phyloP scores from a whole-genome alignment of 2,329 filamentous ascomycete genomes.

The Botrytis byssoidea region DNA sequence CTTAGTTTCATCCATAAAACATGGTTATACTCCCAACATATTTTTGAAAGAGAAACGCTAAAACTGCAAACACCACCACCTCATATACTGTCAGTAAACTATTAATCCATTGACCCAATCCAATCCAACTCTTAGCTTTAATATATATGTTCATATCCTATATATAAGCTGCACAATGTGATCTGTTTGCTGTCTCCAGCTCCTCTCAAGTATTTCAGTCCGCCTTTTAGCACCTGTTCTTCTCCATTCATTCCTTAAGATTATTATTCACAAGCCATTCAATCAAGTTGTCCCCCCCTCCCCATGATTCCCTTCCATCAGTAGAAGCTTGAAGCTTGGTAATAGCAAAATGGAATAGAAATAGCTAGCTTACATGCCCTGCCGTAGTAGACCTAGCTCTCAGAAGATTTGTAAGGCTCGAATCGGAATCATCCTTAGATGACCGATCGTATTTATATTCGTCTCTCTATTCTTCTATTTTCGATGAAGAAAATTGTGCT shows the following conservation, averaged over 20 bases:
- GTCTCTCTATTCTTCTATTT: background rate
- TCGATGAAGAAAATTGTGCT: no score
- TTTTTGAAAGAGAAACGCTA: background rate
- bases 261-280: constrained; percentile 27
- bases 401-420: constrained; percentile 44
- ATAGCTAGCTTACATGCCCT: constrained; percentile 25
- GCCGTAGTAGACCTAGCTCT: constrained; percentile 44
- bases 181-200: background rate
- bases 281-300: background rate
- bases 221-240: constrained; percentile 23
- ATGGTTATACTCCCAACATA: background rate
- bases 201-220: background rate
- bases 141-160: background rate
- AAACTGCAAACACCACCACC: background rate
- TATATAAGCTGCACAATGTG: background rate
- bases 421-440: constrained; percentile 31
- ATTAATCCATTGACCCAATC: background rate
- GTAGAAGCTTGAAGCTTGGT: constrained; percentile 18
- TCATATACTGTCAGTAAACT: background rate
- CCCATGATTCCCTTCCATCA: background rate
- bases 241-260: constrained; percentile 25
- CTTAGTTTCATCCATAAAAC: background rate
- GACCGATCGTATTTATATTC: background rate
- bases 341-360: constrained; percentile 23
- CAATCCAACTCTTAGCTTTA: background rate